A percentile compares a stretch with the other conserved stretches of the same genome.
phyloP scores from a whole-genome alignment of 2,329 filamentous ascomycete species.

The Ascochyta viciae-villosae region DNA sequence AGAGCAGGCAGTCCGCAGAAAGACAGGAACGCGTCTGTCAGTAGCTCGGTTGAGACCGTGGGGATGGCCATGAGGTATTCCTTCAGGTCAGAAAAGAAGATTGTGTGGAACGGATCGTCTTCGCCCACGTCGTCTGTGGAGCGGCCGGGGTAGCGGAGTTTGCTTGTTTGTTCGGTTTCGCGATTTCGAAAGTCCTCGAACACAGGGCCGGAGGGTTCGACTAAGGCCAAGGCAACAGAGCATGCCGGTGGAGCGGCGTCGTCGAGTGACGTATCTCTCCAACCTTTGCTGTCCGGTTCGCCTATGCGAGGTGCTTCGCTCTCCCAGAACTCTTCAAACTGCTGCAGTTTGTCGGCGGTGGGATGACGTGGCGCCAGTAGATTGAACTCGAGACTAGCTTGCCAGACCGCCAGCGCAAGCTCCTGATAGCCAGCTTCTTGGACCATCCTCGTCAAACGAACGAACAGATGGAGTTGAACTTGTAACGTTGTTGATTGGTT shows the following conservation, averaged over 20 bases:
- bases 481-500: conserved; percentile 12
- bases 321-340: conserved; percentile 83
- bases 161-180: conserved; percentile 61
- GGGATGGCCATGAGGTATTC: conserved; percentile 61
- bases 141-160: conserved; percentile 70
- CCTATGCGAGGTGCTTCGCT: conserved; percentile 81
- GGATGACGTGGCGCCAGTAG: conserved; percentile 67
- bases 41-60: conserved; percentile 50
- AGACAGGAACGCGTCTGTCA: conserved; percentile 71
- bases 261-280: conserved; percentile 60
- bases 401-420: conserved; percentile 80
- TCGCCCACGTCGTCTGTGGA: conserved; percentile 76
- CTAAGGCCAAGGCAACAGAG: conserved; percentile 5
- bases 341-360: neutral
- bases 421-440: conserved; percentile 81
- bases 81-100: conserved; percentile 79
- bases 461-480: conserved; percentile 69
- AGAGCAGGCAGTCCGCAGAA: conserved; percentile 56
- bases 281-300: conserved; percentile 74
- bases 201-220: conserved; percentile 16
- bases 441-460: conserved; percentile 76
- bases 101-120: conserved; percentile 82
- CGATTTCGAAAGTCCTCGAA: conserved; percentile 45
- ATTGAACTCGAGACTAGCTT: conserved; percentile 77
- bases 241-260: conserved; percentile 17